A percentile compares a stretch with the other conserved stretches of the same genome.
Conservation (phyloP, 371 early-diverging fungal species). For the Funneliformis caledonium region DNA sequence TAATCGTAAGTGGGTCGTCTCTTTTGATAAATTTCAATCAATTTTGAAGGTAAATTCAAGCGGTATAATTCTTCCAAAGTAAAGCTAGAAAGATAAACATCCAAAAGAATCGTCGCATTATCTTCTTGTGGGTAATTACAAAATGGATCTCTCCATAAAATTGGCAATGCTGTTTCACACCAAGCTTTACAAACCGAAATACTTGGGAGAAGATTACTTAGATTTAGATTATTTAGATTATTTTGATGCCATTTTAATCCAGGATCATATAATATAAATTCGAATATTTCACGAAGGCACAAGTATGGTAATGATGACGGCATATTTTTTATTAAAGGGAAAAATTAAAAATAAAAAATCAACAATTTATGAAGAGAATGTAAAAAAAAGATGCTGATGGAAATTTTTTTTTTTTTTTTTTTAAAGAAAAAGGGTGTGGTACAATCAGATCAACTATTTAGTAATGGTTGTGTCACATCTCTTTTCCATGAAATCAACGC, state of each 20-base stretch:
- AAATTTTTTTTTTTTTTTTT: too few species aligned
- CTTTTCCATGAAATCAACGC: too few species aligned
- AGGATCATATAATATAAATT: neutral
- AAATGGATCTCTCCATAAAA: constrained; percentile 31
- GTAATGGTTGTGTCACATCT: too few species aligned
- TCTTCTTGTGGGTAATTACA: neutral
- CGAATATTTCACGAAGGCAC: neutral
- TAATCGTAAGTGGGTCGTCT: neutral
- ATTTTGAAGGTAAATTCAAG: neutral
- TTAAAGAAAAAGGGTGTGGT: too few species aligned
- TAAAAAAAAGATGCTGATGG: too few species aligned
- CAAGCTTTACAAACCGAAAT: constrained; percentile 1
- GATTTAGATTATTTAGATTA: too few species aligned
- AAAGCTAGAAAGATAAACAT: constrained; percentile 2
- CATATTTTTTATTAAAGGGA: too few species aligned
- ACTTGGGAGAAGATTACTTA: neutral
- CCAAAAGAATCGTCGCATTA: neutral
- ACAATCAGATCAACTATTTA: too few species aligned
- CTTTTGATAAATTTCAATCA: neutral
- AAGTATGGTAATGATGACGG: neutral
- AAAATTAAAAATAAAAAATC: too few species aligned
- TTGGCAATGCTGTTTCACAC: neutral
- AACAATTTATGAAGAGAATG: too few species aligned
- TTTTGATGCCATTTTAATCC: neutral
- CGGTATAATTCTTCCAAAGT: neutral